Evolutionary conservation across 1,284 basidiomycete species (phyloP).

Genomic region (Wallemia hederae): DNA sequence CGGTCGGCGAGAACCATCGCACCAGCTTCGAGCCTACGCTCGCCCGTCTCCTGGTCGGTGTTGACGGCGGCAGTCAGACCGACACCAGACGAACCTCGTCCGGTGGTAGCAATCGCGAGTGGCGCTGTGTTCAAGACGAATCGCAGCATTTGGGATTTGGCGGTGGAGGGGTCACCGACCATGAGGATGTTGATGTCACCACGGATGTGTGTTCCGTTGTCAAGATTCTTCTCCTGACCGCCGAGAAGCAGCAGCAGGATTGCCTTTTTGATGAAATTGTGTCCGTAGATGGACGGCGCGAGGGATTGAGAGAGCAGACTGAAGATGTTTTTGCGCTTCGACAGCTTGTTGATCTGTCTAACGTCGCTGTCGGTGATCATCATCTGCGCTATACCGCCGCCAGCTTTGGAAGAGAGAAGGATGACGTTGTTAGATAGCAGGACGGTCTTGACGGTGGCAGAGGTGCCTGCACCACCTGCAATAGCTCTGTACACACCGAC

Average conservation of each 20-base stretch:
- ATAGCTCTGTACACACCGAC: constrained; percentile 85
- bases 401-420: constrained; percentile 81
- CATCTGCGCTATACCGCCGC: constrained; percentile 81
- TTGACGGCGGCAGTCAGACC: constrained; percentile 99
- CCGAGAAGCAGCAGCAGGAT: constrained; percentile 75
- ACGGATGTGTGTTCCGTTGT: constrained; percentile 93
- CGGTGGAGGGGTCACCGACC: constrained; percentile 95
- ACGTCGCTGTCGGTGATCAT: constrained; percentile 82
- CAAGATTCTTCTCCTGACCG: constrained; percentile 88
- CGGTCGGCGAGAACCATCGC: constrained; percentile 99
- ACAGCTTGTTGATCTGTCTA: constrained; percentile 79
- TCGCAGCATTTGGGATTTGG: constrained; percentile 85
- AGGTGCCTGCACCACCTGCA: constrained; percentile 48
- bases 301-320: constrained; percentile 70
- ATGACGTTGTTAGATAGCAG: constrained; percentile 90
- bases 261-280: constrained; percentile 84
- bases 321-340: constrained; percentile 63
- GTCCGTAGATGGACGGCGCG: constrained; percentile 89
- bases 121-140: constrained; percentile 92
- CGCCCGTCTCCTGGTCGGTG: constrained; percentile 81
- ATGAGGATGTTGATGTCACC: constrained; percentile 98
- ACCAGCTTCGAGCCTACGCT: constrained; percentile 82
- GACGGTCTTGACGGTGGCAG: constrained; percentile 39
- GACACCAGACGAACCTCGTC: constrained; percentile 85
- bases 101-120: constrained; percentile 90